These are phyloP conservation scores for Torulaspora gathmanii DNA, from an alignment of 805 yeast species.

Conservation along the genomic window DNA sequence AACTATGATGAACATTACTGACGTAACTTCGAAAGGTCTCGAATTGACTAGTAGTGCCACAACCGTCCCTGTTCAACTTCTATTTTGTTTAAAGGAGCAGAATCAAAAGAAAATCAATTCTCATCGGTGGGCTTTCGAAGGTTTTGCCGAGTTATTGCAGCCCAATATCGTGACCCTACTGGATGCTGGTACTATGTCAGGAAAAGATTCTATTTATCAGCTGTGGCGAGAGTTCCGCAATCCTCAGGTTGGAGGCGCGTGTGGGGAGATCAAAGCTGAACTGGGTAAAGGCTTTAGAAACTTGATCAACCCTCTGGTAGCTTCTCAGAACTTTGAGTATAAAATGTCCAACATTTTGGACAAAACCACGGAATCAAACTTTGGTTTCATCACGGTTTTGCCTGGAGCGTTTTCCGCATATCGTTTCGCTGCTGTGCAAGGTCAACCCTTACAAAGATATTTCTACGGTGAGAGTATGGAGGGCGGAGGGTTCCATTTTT, in stretches of 20 bases:
- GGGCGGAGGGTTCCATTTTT: slow-evolving; percentile 68
- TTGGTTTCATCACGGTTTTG: slow-evolving; percentile 89
- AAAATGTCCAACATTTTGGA: slow-evolving; percentile 92
- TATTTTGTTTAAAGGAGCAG: slow-evolving; percentile 87
- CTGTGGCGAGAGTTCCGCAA: slow-evolving; percentile 81
- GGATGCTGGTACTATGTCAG: slow-evolving; percentile 94
- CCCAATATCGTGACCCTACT: slow-evolving; percentile 80
- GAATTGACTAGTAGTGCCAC: slow-evolving; percentile 46
- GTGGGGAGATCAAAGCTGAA: slow-evolving; percentile 92
- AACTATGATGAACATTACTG: slow-evolving; percentile 79
- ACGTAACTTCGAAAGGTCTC: slow-evolving; percentile 56
- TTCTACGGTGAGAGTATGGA: slow-evolving; percentile 84
- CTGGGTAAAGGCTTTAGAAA: slow-evolving; percentile 56
- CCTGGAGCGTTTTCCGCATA: slow-evolving; percentile 98
- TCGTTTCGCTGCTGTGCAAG: slow-evolving; percentile 75
- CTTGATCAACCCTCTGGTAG: slow-evolving; percentile 80
- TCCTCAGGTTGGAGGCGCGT: slow-evolving; percentile 89
- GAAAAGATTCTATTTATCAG: slow-evolving; percentile 75
- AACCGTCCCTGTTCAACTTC: slow-evolving; percentile 77
- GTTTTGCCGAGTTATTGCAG: slow-evolving; percentile 74
- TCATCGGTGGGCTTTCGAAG: slow-evolving; percentile 95
- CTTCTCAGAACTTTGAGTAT: slow-evolving; percentile 95
- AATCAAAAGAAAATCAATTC: slow-evolving; percentile 92
- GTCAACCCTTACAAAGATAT: slow-evolving; percentile 82
- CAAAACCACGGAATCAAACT: slow-evolving; percentile 91